Evolutionary conservation across 371 early-diverging fungal genomes (phyloP).

Genomic region (Rhizopus sp.): DNA sequence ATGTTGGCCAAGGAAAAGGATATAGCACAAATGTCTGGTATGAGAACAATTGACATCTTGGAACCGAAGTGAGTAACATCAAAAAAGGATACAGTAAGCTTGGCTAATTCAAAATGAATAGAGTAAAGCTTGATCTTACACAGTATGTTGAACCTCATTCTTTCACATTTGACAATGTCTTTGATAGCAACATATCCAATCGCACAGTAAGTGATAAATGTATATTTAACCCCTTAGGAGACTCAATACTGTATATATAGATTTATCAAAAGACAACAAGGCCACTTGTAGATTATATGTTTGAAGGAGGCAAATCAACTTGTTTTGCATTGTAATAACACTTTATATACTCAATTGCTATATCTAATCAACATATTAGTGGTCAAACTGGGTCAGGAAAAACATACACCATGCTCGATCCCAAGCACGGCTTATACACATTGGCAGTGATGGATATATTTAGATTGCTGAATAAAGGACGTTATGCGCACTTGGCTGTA

Average conservation of each 20-base stretch:
- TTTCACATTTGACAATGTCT: constrained; percentile 96
- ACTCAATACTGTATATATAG: constrained; percentile 7
- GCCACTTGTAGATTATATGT: constrained; percentile 88
- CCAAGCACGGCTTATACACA: constrained; percentile 83
- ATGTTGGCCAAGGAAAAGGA: constrained; percentile 73
- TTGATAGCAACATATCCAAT: constrained; percentile 83
- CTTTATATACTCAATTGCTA: background rate
- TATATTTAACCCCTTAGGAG: constrained; percentile 31
- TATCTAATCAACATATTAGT: constrained; percentile 32
- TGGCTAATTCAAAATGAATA: constrained; percentile 23
- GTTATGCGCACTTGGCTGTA: constrained; percentile 72
- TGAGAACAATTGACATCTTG: constrained; percentile 75
- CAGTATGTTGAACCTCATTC: constrained; percentile 92
- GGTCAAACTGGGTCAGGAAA: constrained; percentile 98
- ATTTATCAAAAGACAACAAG: constrained; percentile 78
- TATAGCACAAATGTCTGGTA: constrained; percentile 70
- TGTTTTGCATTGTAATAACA: constrained; percentile 89
- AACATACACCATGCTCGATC: constrained; percentile 97
- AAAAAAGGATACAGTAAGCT: background rate
- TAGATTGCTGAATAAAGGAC: constrained; percentile 63
- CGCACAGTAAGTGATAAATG: constrained; percentile 64
- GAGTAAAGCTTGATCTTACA: constrained; percentile 92
- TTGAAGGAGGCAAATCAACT: constrained; percentile 92
- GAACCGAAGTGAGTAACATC: constrained; percentile 79
- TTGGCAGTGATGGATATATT: constrained; percentile 92